phyloP scores from a whole-genome alignment of 1,139 yeast species.

The Sugiyamaella sp. region DNA sequence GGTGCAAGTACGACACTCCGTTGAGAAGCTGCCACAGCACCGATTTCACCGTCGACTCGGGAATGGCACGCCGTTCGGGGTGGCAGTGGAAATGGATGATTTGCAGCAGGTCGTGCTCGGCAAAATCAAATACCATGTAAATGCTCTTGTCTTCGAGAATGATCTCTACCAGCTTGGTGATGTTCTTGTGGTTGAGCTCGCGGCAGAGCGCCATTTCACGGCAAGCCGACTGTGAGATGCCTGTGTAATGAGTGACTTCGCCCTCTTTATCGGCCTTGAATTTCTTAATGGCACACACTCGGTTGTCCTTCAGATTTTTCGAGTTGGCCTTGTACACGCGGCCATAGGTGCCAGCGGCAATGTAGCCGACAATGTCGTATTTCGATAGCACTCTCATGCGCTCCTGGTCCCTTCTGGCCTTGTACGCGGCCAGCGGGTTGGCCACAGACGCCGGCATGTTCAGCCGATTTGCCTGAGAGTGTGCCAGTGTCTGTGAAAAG shows the following conservation, averaged over 20 bases:
- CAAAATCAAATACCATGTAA: constrained; percentile 93
- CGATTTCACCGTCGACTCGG: constrained; percentile 75
- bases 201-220: constrained; percentile 95
- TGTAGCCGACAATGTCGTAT: constrained; percentile 89
- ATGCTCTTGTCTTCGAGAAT: constrained; percentile 89
- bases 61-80: constrained; percentile 78
- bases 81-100: constrained; percentile 93
- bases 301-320: constrained; percentile 27
- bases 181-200: constrained; percentile 77
- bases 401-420: constrained; percentile 63
- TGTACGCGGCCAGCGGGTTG: constrained; percentile 43
- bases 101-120: constrained; percentile 92
- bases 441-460: constrained; percentile 34
- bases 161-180: constrained; percentile 79
- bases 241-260: constrained; percentile 86
- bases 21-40: constrained; percentile 89
- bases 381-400: constrained; percentile 75
- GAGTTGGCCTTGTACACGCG: constrained; percentile 86
- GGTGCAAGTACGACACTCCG: constrained; percentile 89
- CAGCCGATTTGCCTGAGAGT: background rate
- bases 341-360: constrained; percentile 98
- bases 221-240: constrained; percentile 94
- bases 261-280: constrained; percentile 95
- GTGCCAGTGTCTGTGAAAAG: background rate
- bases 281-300: constrained; percentile 78